Base-by-base conservation (phyloP, 2,329 filamentous ascomycete species). In the Samsoniella hepiali region DNA sequence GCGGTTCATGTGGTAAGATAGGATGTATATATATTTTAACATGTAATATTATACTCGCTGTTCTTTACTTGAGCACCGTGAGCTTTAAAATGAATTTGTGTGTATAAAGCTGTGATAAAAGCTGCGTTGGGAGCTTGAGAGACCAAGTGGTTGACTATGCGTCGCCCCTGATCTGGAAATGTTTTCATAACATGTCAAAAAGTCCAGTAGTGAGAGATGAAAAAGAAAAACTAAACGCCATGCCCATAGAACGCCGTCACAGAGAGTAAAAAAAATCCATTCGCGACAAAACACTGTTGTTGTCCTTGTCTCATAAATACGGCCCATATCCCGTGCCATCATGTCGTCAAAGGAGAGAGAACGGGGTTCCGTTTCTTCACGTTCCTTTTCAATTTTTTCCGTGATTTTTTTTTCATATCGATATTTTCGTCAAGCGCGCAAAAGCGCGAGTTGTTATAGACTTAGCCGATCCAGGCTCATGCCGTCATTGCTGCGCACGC, bases 1-100 rank as follows among this genome's bases (percentile, higher is more conserved):
- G 78, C 82, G 91, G 60, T 96, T 96, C 73, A 91, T 96, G 86
- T 96, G 90, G 90, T 93, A 76, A 22, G 22, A 22, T 22, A 1
- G 1, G 32, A 10, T 34, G 15, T 5, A 22, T 6, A 13, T 29
- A 6, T 22, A 31, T 15, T 22, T 53, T 50, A 31, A 42, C 44
- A 27, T 42, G 22, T 51, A 22, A 49, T 53, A 8, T 11, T 59
- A 2, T 15, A 40, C 11, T 13, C 31, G 11, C 22, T 9, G 31
- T 56, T 15, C 1, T 22, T 22, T 22, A 22, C 36, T 45, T 2
- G 10, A 34, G 32, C 42, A 15, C 5, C 2, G 10, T 34, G 13
- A 11, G 10, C 29, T 17, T 29, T 58, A 7, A 3, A n/a, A n/a
- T 13, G 9, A 31, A 9, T 9, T 29, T 32, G 45, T 50, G 32